These are phyloP conservation scores for Neopestalotiopsis clavispora DNA, from an alignment of 2,329 filamentous ascomycete genomes.

Conservation along the genomic window DNA sequence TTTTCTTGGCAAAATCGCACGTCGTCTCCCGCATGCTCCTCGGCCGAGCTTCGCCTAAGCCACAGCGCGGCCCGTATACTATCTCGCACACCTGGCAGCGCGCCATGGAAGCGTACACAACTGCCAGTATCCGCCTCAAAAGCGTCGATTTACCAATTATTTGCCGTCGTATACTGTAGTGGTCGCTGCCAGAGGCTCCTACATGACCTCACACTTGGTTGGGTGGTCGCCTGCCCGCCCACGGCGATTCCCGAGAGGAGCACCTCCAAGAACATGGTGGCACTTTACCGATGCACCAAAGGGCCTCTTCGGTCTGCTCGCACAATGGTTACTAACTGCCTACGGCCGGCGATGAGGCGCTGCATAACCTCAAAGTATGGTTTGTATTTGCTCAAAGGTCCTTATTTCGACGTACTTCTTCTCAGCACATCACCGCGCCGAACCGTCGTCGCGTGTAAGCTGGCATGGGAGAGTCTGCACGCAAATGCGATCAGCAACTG, in stretches of 20 bases:
- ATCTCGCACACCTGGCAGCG: too few species aligned
- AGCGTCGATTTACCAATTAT: not conserved
- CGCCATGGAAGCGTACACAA: not conserved
- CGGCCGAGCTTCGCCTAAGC: slow-evolving; percentile 3
- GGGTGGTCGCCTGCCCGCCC: not conserved
- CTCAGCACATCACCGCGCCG: too few species aligned
- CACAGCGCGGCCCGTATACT: too few species aligned
- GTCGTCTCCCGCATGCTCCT: too few species aligned
- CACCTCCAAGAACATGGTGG: not conserved
- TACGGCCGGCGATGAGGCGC: not conserved
- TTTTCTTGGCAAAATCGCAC: not conserved
- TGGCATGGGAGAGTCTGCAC: too few species aligned
- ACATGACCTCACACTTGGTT: not conserved
- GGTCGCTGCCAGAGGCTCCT: not conserved
- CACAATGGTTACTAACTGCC: not conserved
- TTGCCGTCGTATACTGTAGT: not conserved
- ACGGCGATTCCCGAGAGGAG: not conserved
- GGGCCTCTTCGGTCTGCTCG: not conserved
- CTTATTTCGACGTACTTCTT: too few species aligned
- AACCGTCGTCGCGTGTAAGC: too few species aligned
- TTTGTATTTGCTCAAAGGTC: not conserved
- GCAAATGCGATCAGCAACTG: too few species aligned
- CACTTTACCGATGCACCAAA: not conserved
- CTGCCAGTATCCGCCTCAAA: not conserved
- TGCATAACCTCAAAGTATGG: not conserved